These are phyloP conservation scores for Globisporangium spinosum DNA, from an alignment of 352 stramenopile genomes.

Conservation along the genomic window DNA sequence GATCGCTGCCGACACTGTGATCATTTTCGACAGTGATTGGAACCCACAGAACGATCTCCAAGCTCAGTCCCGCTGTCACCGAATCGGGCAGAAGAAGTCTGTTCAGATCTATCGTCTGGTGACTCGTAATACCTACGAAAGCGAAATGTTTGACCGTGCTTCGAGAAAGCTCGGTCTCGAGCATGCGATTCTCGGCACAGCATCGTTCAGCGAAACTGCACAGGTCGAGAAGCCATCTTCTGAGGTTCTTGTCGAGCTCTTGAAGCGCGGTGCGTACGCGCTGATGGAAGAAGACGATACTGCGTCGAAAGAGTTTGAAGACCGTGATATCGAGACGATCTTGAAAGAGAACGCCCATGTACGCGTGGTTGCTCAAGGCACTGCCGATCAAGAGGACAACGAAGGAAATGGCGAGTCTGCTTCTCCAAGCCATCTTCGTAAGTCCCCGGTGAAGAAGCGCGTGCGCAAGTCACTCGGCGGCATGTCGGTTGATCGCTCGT, in stretches of 20 bases:
- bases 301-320: constrained; percentile 92
- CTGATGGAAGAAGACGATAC: constrained; percentile 96
- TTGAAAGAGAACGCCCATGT: constrained; percentile 85
- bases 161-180: constrained; percentile 98
- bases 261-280: constrained; percentile 98
- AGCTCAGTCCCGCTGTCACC: constrained; percentile 91
- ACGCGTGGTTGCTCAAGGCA: constrained; percentile 46
- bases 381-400: constrained; percentile 29
- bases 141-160: constrained; percentile 99
- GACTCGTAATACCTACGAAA: constrained; percentile 98
- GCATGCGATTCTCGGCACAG: constrained; percentile 95
- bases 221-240: constrained; percentile 83
- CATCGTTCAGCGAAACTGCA: constrained; percentile 88
- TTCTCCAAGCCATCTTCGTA: constrained; percentile 23
- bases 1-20: constrained; percentile 98
- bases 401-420: constrained; percentile 18
- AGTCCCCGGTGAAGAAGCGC: constrained; percentile 43
- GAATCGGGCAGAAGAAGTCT: constrained; percentile 98
- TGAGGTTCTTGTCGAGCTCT: constrained; percentile 95
- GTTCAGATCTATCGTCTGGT: constrained; percentile 98
- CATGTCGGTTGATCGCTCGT: constrained; percentile 84
- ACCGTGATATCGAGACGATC: constrained; percentile 96
- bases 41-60: constrained; percentile 96
- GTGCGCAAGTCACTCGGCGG: constrained; percentile 75
- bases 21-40: constrained; percentile 99